Conservation (phyloP, 2,329 filamentous ascomycete species). For the Fusarium begoniae region DNA sequence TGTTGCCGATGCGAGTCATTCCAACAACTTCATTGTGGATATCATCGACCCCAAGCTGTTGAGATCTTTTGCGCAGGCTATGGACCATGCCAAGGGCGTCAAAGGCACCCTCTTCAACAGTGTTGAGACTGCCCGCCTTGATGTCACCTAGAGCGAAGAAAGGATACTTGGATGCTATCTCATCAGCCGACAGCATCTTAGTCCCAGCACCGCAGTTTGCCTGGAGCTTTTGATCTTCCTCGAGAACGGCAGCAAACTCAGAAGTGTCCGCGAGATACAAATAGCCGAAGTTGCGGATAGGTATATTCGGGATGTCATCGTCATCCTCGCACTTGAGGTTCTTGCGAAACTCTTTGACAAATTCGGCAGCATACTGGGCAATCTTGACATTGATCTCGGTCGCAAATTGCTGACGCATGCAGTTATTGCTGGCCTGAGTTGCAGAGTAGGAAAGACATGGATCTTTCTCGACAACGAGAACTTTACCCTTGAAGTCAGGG, state of each 20-base stretch:
- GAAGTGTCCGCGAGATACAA: constrained; percentile 10
- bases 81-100: constrained; percentile 12
- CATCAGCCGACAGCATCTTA: not conserved
- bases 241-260: not conserved
- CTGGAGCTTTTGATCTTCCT: constrained; percentile 13
- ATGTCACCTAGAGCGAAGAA: constrained; percentile 9
- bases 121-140: constrained; percentile 8
- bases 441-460: constrained; percentile 5
- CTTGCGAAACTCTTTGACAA: constrained; percentile 10
- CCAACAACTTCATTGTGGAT: constrained; percentile 13
- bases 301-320: not conserved
- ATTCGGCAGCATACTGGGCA: constrained; percentile 11
- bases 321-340: not conserved
- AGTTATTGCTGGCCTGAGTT: constrained; percentile 21
- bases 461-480: constrained; percentile 11
- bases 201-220: constrained; percentile 5
- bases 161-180: constrained; percentile 7
- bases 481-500: constrained; percentile 9
- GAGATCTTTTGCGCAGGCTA: not conserved
- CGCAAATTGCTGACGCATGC: constrained; percentile 22
- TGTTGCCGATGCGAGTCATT: not conserved
- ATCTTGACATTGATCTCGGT: constrained; percentile 19
- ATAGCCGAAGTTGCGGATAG: constrained; percentile 17
- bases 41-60: not conserved
- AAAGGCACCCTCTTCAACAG: constrained; percentile 15